A percentile compares a stretch with the other conserved stretches of the same genome.
Conservation (phyloP, 192 early-diverging fungal species). For the Linnemannia schmuckeri region DNA sequence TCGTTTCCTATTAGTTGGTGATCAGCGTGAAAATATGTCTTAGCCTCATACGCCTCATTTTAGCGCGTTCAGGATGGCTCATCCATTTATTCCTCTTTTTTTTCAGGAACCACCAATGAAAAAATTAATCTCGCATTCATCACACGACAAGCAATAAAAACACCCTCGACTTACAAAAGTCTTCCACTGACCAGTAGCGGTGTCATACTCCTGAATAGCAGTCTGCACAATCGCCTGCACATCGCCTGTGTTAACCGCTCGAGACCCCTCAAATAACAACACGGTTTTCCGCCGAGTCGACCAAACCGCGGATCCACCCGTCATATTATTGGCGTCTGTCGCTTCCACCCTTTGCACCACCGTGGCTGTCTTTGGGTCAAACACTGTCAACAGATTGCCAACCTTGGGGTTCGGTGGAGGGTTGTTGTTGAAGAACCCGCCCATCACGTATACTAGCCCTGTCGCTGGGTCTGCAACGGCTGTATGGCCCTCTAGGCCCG, state of each 20-base stretch:
- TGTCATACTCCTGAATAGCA: slow-evolving; percentile 20
- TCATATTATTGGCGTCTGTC: slow-evolving; percentile 7
- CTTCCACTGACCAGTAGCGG: slow-evolving; percentile 1
- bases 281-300: slow-evolving; percentile 19
- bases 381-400: slow-evolving; percentile 28
- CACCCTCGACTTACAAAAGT: slow-evolving; percentile 15
- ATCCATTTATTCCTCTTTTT: neutral
- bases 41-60: too few species aligned
- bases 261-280: slow-evolving; percentile 37
- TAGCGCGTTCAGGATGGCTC: too few species aligned
- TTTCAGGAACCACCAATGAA: neutral
- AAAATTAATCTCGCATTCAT: neutral
- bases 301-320: slow-evolving; percentile 31
- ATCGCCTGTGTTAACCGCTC: neutral
- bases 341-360: neutral
- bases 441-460: slow-evolving; percentile 33
- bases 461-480: slow-evolving; percentile 17
- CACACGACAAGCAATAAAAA: too few species aligned
- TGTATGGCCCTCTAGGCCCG: slow-evolving; percentile 25
- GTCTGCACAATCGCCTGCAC: slow-evolving; percentile 10
- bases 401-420: neutral
- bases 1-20: slow-evolving; percentile 4
- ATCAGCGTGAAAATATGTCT: neutral
- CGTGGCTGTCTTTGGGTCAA: slow-evolving; percentile 9
- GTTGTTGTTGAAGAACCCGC: slow-evolving; percentile 17